These are phyloP conservation scores for Volvariella surrecta DNA, from an alignment of 1,284 basidiomycete genomes.

Conservation along the genomic window DNA sequence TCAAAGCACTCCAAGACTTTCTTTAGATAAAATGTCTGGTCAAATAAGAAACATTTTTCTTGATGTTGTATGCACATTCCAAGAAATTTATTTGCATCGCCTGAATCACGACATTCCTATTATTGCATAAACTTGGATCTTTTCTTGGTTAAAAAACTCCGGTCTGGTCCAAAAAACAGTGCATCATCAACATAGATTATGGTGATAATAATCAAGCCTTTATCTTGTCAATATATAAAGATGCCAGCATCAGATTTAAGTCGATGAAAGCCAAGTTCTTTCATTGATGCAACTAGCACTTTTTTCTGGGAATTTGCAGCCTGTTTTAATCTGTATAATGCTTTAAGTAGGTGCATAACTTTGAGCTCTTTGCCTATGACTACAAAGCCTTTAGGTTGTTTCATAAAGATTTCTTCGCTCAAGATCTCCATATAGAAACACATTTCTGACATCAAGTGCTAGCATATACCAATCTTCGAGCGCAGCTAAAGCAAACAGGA, in stretches of 20 bases:
- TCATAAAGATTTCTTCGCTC: constrained; percentile 28
- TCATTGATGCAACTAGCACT: constrained; percentile 13
- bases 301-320: constrained; percentile 18
- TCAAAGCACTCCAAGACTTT: too few relatives aligned
- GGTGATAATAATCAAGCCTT: too few relatives aligned
- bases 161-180: constrained; percentile 15
- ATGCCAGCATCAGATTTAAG: too few relatives aligned
- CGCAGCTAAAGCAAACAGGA: too few relatives aligned
- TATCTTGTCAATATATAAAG: too few relatives aligned
- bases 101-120: constrained; percentile 29
- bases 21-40: constrained; percentile 26
- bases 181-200: too few relatives aligned
- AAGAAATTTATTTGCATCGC: constrained; percentile 21
- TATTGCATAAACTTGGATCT: constrained; percentile 16
- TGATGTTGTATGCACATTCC: constrained; percentile 23
- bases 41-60: constrained; percentile 18
- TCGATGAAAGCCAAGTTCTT: too few relatives aligned
- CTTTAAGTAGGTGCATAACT: constrained; percentile 17
- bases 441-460: constrained; percentile 26
- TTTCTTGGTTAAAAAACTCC: constrained; percentile 10
- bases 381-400: constrained; percentile 22
- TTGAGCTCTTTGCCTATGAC: constrained; percentile 8
- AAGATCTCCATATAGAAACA: constrained; percentile 28
- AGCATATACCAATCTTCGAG: constrained; percentile 18
- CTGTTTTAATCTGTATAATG: constrained; percentile 25